Evolutionary conservation across 1,284 basidiomycete genomes (phyloP).

Genomic region (Apiotrichum gamsii): DNA sequence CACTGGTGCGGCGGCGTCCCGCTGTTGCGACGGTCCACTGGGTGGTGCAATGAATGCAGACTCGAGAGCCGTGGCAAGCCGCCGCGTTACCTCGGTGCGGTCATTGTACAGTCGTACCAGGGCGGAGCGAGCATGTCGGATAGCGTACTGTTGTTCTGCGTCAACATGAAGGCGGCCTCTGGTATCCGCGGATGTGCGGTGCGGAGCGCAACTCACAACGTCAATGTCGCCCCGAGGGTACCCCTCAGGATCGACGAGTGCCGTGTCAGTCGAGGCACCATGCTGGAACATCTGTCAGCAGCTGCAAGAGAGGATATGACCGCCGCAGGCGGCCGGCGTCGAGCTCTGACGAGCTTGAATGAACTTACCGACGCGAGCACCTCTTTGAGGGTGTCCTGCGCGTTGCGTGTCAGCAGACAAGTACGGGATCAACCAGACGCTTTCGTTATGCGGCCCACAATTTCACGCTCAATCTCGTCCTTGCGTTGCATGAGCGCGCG

Average conservation of each 20-base stretch:
- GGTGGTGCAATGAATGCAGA: slow-evolving; percentile 48
- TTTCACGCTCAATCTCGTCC: slow-evolving; percentile 44
- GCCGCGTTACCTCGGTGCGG: slow-evolving; percentile 58
- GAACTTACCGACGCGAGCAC: slow-evolving; percentile 31
- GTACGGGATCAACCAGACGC: too few species aligned
- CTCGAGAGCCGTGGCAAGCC: slow-evolving; percentile 62
- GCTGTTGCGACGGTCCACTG: neutral
- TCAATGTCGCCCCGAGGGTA: slow-evolving; percentile 71
- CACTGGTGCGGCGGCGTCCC: neutral
- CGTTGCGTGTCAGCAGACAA: slow-evolving; percentile 1
- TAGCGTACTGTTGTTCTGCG: slow-evolving; percentile 62
- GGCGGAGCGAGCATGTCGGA: slow-evolving; percentile 57
- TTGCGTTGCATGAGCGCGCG: slow-evolving; percentile 42
- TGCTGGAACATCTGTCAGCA: too few species aligned
- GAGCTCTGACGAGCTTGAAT: too few species aligned
- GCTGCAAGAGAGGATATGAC: too few species aligned
- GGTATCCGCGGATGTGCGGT: neutral
- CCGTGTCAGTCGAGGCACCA: slow-evolving; percentile 47
- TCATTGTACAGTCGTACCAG: slow-evolving; percentile 62
- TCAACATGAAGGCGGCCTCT: neutral
- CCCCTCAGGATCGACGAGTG: slow-evolving; percentile 73
- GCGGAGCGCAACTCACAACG: slow-evolving; percentile 45
- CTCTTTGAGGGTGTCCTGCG: slow-evolving; percentile 32
- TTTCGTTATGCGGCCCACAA: slow-evolving; percentile 35
- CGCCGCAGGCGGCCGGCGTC: too few species aligned